Base-by-base conservation (phyloP, 1,139 yeast species). In the Yamadazyma siamensis region DNA sequence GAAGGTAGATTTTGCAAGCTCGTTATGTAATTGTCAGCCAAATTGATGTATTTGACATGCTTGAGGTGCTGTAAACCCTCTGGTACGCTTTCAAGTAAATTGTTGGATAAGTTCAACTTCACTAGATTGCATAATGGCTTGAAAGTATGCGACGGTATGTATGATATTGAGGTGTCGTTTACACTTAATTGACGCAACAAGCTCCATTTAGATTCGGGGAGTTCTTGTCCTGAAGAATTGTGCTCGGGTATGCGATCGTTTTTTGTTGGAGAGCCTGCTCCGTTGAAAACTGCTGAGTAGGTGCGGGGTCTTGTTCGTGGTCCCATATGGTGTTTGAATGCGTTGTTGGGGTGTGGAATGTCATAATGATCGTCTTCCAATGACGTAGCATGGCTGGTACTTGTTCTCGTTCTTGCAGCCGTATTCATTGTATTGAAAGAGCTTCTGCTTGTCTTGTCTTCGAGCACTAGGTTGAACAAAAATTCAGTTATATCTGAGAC, bases 31-130 rank as follows among this genome's bases (percentile, higher is more conserved):
- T 79, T 79, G 47, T 71, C 76, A 6, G 82, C 64, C 29, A 79
- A 56, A 47, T 78, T 78, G 32, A 79, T 57, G 34, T 78, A 74
- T 42, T 71, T 73, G 37, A 79, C 53, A 41, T 65, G 65, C 2
- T 52, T 44, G 27, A 79, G 59, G 31, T 71, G 69, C 14, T 69
- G 62, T 28, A 78, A 56, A 3, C 83, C 77, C 11, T 57, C 61
- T 0, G 86, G 85, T 11, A 79, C 43, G 7, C 56, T 54, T 21
- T 67, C 68, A 20, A 79, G 54, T 23, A 66, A 51, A 44, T 79
- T 79, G 34, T 68, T 65, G 2, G 84, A 76, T 25, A 79, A 53
- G 44, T 79, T 81, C 31, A 79, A 60, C 31, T 78, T 75, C 10
- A 76, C 74, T 15, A 79, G 54, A 34, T 71, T 70, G 11, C 52